A percentile compares a stretch with the other conserved stretches of the same genome.
Evolutionary conservation across 257 asterid species (phyloP).

Genomic region (Solanum raphanifolium): DNA sequence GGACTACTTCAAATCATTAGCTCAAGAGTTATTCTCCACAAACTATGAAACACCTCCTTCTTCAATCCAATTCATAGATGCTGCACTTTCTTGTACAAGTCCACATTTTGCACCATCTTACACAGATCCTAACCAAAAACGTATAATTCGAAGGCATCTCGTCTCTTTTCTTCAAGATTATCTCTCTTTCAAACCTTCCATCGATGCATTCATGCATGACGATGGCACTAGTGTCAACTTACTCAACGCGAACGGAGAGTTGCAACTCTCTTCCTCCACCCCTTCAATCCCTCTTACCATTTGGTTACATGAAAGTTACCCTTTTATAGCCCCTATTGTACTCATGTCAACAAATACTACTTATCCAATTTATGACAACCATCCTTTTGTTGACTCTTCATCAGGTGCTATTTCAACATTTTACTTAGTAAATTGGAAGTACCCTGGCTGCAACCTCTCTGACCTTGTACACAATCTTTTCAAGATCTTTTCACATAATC

Average conservation of each 20-base stretch:
- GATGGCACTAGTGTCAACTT: conserved; percentile 49
- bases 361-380: conserved; percentile 13
- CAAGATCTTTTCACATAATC: conserved; percentile 34
- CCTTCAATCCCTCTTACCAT: conserved; percentile 35
- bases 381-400: conserved; percentile 47
- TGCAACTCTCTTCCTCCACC: conserved; percentile 12
- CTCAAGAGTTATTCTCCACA: not conserved
- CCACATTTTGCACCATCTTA: conserved; percentile 33
- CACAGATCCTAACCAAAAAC: conserved; percentile 51
- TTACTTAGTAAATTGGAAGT: conserved; percentile 36
- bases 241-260: conserved; percentile 30
- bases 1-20: conserved; percentile 3
- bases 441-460: conserved; percentile 22
- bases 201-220: conserved; percentile 36
- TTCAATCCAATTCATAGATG: conserved; percentile 39
- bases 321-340: conserved; percentile 40
- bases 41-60: conserved; percentile 11
- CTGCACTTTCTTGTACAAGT: conserved; percentile 41
- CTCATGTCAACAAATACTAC: conserved; percentile 1
- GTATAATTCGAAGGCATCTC: conserved; percentile 53
- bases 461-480: conserved; percentile 32
- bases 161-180: conserved; percentile 36
- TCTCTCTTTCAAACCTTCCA: conserved; percentile 37
- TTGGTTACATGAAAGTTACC: conserved; percentile 63
- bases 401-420: conserved; percentile 34